Evolutionary conservation across 495 filamentous ascomycete species (phyloP), one percentile per base, ranked within the genome.

Genomic region (Hypoxylon fuscum): DNA sequence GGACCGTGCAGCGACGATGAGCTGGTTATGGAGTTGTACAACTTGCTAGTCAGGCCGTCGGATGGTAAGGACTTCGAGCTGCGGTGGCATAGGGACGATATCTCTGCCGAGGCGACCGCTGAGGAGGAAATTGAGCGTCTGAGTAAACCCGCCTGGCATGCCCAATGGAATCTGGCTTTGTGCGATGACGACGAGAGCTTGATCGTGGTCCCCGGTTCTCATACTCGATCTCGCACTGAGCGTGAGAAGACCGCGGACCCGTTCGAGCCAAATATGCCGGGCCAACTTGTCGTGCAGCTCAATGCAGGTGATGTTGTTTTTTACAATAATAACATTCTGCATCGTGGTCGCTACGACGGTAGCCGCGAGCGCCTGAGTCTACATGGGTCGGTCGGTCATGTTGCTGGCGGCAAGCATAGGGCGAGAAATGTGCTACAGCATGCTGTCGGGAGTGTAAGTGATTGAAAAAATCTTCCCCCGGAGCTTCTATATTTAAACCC

Each of bases 291-390:
- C 14, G 91, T 94, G 23, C 55, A 73, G 70, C 69, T 93, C 61
- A 73, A 84, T 64, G 77, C 90, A 0, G 91, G 91, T 0, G 91
- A 94, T 71, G 80, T 88, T 6, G 88, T 90, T 31, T 96, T 96
- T 68, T 94, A 96, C 69, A 85, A 96, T 74, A 93, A 91, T 59
- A 93, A 96, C 75, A 94, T 96, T 48, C 58, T 94, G 69, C 91
- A 96, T 54, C 80, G 91, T 1, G 91, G 90, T 0, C 83, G 88
- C n/a, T 96, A 96, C 67, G 74, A 78, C 3, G 75, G 68, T 0
- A 64, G 55, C n/a, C 81, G 76, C 66, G 87, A 89, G 72, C 73
- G 91, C 57, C 76, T 90, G 77, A 96, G 91, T 66, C 66, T 93
- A 75, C 91, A 96, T 79, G 91, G 90, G n/a, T 88, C 87, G 67